Evolutionary conservation across 140 eudicot genomes (phyloP), one percentile per base, ranked within the genome.

Genomic region (Senecio squalidus): DNA sequence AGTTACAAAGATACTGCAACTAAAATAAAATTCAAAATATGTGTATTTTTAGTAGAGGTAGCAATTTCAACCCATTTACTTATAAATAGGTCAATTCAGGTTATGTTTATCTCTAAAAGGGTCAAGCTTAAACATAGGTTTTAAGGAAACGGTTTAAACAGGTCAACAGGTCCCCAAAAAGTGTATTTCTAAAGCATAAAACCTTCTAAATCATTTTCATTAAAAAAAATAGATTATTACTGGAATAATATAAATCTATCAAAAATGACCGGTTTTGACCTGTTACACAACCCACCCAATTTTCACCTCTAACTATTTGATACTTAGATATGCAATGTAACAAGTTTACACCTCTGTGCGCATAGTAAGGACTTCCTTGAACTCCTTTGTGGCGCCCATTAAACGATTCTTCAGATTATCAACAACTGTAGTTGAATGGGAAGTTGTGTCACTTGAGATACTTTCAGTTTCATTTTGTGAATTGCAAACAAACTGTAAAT

Each of bases 351-450:
- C 97, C 97, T 89, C 97, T 62, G 97, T 89, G 69, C 97, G 79
- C 95, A 84, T 74, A 39, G 97, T 89, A 74, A n/a, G n/a, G n/a
- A n/a, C n/a, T n/a, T n/a, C n/a, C n/a, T n/a, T n/a, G n/a, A n/a
- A n/a, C n/a, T n/a, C n/a, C n/a, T n/a, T n/a, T n/a, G n/a, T n/a
- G n/a, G n/a, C n/a, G n/a, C n/a, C n/a, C n/a, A n/a, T n/a, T n/a
- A n/a, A n/a, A n/a, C n/a, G n/a, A n/a, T n/a, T n/a, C n/a, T n/a
- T n/a, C n/a, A n/a, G n/a, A n/a, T 82, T 79, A 82, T 84, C 97
- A 60, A 89, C 97, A 48, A 89, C 97, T 24, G 95, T 89, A 4
- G 86, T 79, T 48, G 97, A 89, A 76, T 89, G 97, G 38, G 88
- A 74, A 31, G 82, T 67, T 13, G 95, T 89, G 69, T 84, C 97